Conservation (phyloP, 768 basidiomycete species). For the Dacryopinax spathularia region DNA sequence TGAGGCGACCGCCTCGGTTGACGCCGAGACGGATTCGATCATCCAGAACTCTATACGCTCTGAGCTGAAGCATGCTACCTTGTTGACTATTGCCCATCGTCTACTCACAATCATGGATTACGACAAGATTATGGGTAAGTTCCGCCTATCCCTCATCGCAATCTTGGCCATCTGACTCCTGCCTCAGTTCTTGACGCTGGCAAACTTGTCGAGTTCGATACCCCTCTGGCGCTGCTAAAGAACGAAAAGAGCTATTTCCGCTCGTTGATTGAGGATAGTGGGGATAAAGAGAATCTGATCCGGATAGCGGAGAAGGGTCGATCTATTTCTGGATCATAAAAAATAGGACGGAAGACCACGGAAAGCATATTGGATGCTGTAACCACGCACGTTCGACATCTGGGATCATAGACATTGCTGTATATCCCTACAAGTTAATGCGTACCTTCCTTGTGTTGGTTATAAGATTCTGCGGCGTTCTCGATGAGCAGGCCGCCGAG, state of each 20-base stretch:
- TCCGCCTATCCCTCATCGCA: neutral
- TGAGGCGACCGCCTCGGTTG: slow-evolving; percentile 27
- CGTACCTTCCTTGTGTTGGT: too few relatives aligned
- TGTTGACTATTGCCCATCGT: slow-evolving; percentile 29
- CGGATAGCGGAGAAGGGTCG: slow-evolving; percentile 12
- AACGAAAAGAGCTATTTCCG: slow-evolving; percentile 40
- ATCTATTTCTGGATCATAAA: neutral
- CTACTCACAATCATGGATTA: slow-evolving; percentile 17
- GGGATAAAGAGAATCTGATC: slow-evolving; percentile 22
- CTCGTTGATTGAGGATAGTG: slow-evolving; percentile 43
- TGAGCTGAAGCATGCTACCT: slow-evolving; percentile 23
- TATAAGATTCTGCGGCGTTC: too few relatives aligned
- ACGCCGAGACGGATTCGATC: slow-evolving; percentile 25
- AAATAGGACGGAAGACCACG: too few relatives aligned
- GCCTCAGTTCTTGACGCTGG: slow-evolving; percentile 35
- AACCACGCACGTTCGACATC: too few relatives aligned
- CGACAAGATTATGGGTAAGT: slow-evolving; percentile 30
- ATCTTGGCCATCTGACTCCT: neutral
- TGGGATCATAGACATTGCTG: too few relatives aligned
- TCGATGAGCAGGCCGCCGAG: neutral
- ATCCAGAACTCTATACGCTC: slow-evolving; percentile 28
- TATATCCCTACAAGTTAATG: too few relatives aligned
- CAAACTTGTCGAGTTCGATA: slow-evolving; percentile 42
- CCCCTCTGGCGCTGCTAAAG: slow-evolving; percentile 36
- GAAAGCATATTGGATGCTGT: too few relatives aligned